These are phyloP conservation scores for Vitis hybrid DNA, from an alignment of 177 flowering plant genomes.

Conservation along the genomic window DNA sequence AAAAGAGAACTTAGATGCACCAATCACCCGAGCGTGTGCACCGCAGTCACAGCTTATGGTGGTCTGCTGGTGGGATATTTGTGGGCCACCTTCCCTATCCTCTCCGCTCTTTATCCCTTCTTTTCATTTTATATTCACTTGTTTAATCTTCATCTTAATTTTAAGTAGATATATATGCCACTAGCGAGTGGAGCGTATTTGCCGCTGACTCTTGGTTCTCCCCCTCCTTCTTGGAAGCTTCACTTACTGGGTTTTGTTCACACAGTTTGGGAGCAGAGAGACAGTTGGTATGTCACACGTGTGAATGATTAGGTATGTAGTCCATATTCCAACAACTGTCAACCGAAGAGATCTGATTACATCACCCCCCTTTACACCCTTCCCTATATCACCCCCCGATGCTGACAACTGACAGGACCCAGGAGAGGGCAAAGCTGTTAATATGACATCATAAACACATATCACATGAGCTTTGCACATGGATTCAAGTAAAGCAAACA, in stretches of 20 bases:
- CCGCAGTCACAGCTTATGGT: conserved; percentile 18
- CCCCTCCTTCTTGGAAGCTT: neutral
- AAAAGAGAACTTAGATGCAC: neutral
- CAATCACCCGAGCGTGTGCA: conserved; percentile 16
- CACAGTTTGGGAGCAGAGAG: neutral
- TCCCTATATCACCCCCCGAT: neutral
- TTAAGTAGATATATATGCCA: neutral
- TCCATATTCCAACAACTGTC: conserved; percentile 4
- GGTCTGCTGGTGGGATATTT: conserved; percentile 18
- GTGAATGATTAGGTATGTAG: neutral
- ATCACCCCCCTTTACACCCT: neutral
- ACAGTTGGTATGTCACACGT: neutral
- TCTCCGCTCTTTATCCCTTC: neutral
- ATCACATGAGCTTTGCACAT: too few relatives aligned
- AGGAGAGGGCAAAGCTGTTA: too few relatives aligned
- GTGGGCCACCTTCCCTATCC: neutral
- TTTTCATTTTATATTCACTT: neutral
- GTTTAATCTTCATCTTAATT: neutral
- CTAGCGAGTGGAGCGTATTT: neutral
- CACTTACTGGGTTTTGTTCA: neutral
- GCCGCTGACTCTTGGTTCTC: neutral
- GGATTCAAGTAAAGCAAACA: too few relatives aligned
- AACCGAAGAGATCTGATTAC: neutral
- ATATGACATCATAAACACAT: too few relatives aligned
- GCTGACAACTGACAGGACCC: too few relatives aligned